These are phyloP conservation scores for Silene conica DNA, from an alignment of 148 eudicot species.

Conservation along the genomic window DNA sequence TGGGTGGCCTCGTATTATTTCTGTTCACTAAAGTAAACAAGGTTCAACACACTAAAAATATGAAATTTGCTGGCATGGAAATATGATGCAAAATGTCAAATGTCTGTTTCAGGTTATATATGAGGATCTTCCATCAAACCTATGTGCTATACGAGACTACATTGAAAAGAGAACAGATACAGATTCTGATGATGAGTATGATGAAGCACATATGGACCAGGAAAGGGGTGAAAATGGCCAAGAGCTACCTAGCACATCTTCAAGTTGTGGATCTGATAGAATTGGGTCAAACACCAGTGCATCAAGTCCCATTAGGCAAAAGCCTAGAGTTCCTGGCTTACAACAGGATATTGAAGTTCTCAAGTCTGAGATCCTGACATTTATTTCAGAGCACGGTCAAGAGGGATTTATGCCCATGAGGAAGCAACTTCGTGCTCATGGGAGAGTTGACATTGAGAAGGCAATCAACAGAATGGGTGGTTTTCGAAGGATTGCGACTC, in stretches of 20 bases:
- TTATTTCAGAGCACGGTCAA: constrained; percentile 76
- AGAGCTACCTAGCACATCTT: constrained; percentile 27
- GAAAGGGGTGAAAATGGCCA: constrained; percentile 19
- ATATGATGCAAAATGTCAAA: background rate
- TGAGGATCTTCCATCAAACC: constrained; percentile 96
- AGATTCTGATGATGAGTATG: constrained; percentile 27
- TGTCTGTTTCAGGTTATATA: constrained; percentile 62
- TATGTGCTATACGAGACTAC: constrained; percentile 86
- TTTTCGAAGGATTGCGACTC: constrained; percentile 69
- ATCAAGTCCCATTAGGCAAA: constrained; percentile 45
- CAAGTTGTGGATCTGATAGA: constrained; percentile 16
- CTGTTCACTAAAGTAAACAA: too few species aligned
- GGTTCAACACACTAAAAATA: background rate
- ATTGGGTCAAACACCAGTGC: constrained; percentile 17
- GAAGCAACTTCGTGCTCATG: constrained; percentile 79
- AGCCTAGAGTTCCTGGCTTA: constrained; percentile 79
- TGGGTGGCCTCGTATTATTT: background rate
- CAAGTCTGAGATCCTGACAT: constrained; percentile 62
- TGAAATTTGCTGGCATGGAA: background rate
- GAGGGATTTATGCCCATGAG: constrained; percentile 99
- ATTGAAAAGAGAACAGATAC: constrained; percentile 49
- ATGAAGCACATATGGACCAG: constrained; percentile 24
- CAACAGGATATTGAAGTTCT: constrained; percentile 83
- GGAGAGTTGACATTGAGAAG: constrained; percentile 91
- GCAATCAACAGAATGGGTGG: constrained; percentile 97